Evolutionary conservation across 2,329 filamentous ascomycete species (phyloP), one percentile per base, ranked within the genome.

Genomic region (Nemania serpens): DNA sequence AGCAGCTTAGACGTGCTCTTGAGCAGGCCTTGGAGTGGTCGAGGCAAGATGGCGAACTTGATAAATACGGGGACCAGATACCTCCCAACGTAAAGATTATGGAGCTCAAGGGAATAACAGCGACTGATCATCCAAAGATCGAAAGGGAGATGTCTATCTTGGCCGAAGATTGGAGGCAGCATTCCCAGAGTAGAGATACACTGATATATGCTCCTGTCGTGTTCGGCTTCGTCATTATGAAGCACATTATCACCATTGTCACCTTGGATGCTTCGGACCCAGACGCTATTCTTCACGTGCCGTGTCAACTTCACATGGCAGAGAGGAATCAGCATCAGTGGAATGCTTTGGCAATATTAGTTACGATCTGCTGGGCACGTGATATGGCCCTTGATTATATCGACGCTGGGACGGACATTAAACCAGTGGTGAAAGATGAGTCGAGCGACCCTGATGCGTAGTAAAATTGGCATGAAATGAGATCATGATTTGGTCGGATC

Each of bases 311-410:
- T 13, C 70, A 73, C 51, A 68, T 75, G 65, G 70, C 66, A 18
- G 70, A 73, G 56, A 56, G 55, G 29, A 72, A 68, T 42, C 72
- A 74, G 55, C 66, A 71, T 17, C 70, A 73, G 48, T 75, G 73
- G 73, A 74, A 74, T 29, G 70, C 73, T 12, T 55, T 74, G 46
- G 71, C 70, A 17, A 70, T 75, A 49, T 66, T 75, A 66, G 69
- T 69, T 12, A 73, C 71, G 15, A 62, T 74, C 22, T 75, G 73
- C 39, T 75, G 71, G 71, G 73, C 72, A 15, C 70, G 73, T 37
- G 73, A 75, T 58, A 66, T 68, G 11, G 60, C 64, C 47, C 54
- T 59, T 10, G 29, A 64, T 13, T 58, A 61, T 33, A 54, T 59
- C 10, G 50, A 60, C n/a, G 57, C 61, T 46, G 59, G 55, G 6